phyloP scores from a whole-genome alignment of 2,329 filamentous ascomycete species.

The Calonectria pauciramosa region DNA sequence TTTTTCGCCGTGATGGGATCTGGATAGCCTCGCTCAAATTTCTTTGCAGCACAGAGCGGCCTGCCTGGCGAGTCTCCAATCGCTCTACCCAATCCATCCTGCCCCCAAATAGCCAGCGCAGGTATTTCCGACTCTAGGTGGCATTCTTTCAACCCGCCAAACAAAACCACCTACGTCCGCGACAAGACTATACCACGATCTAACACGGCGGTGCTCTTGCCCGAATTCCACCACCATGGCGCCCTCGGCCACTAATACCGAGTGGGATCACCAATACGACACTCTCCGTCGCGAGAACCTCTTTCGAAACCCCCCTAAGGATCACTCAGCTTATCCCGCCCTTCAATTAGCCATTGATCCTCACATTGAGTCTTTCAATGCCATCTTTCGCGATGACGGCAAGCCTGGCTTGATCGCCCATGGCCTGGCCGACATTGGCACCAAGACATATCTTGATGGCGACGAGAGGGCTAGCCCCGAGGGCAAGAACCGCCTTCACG shows the following conservation, averaged over 20 bases:
- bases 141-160: not conserved
- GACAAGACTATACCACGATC: slow-evolving; percentile 11
- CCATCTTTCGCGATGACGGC: slow-evolving; percentile 82
- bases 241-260: slow-evolving; percentile 71
- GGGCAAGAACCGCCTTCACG: slow-evolving; percentile 79
- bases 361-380: slow-evolving; percentile 97
- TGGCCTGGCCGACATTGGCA: slow-evolving; percentile 89
- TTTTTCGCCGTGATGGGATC: slow-evolving; percentile 33
- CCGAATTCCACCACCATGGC: slow-evolving; percentile 60
- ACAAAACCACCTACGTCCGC: slow-evolving; percentile 8
- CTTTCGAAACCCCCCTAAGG: slow-evolving; percentile 88
- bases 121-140: not conserved
- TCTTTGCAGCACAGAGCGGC: slow-evolving; percentile 38
- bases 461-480: slow-evolving; percentile 72
- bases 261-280: slow-evolving; percentile 90
- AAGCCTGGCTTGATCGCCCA: slow-evolving; percentile 73
- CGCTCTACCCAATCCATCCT: slow-evolving; percentile 25
- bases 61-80: slow-evolving; percentile 31
- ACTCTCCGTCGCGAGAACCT: slow-evolving; percentile 88
- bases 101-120: slow-evolving; percentile 24
- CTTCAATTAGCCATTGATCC: slow-evolving; percentile 89
- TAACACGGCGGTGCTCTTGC: slow-evolving; percentile 10
- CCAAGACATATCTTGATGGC: slow-evolving; percentile 88
- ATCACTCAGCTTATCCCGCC: slow-evolving; percentile 88
- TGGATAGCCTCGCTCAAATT: slow-evolving; percentile 47